A percentile compares a stretch with the other conserved stretches of the same genome.
phyloP scores from a whole-genome alignment of 1,139 yeast species.

The Pneumocystis oryctolagi region DNA sequence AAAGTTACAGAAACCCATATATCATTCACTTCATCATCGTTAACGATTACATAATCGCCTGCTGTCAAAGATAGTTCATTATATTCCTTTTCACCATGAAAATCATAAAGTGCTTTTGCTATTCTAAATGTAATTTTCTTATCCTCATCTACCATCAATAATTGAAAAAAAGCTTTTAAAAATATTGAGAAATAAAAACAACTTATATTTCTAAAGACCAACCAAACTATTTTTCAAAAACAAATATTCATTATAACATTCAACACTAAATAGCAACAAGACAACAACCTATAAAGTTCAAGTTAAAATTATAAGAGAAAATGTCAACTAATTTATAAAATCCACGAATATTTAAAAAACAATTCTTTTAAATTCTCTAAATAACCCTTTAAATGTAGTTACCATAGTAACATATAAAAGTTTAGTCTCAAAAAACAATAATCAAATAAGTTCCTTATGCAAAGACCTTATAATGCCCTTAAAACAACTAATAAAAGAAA shows the following conservation, averaged over 20 bases:
- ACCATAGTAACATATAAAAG: background rate
- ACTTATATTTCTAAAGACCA: background rate
- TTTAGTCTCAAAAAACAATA: background rate
- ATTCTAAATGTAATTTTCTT: background rate
- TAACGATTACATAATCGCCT: background rate
- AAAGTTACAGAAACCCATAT: background rate
- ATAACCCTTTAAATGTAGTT: background rate
- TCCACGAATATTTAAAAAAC: background rate
- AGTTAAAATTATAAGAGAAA: background rate
- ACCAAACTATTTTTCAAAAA: background rate
- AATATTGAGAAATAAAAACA: background rate
- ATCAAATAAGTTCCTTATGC: background rate
- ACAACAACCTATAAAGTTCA: background rate
- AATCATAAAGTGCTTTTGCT: background rate
- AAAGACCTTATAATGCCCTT: background rate
- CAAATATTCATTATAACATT: background rate
- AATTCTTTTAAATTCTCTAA: background rate
- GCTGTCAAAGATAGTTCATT: background rate
- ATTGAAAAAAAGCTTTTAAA: background rate
- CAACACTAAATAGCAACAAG: background rate
- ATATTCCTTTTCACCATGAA: background rate
- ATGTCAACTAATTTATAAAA: background rate
- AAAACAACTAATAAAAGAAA: background rate
- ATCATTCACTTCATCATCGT: background rate
- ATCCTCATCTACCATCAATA: background rate